Percentiles rank a stretch among this genome's conserved stretches.
These are phyloP conservation scores for Gentiana straminea DNA, from an alignment of 257 asterid genomes.

Conservation along the genomic window DNA sequence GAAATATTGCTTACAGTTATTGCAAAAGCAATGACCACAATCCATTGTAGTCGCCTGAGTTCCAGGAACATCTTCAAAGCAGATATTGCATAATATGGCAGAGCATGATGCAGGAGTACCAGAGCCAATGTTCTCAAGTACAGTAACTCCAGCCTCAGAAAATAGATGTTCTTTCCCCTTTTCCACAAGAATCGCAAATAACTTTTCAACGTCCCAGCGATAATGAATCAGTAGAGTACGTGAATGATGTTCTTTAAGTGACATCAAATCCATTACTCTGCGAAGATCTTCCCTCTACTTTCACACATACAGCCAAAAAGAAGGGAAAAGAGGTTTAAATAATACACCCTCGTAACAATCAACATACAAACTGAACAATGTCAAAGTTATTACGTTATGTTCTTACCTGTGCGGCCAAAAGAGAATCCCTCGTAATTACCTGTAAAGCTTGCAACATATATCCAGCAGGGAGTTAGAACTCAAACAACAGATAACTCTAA, in stretches of 20 bases:
- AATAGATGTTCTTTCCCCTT: slow-evolving; percentile 70
- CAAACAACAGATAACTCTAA: neutral
- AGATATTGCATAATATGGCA: slow-evolving; percentile 44
- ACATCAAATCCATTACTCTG: slow-evolving; percentile 82
- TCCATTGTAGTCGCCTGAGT: slow-evolving; percentile 64
- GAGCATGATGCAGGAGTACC: slow-evolving; percentile 30
- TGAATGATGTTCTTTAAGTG: slow-evolving; percentile 85
- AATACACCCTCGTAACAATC: too few relatives aligned
- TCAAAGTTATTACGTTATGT: neutral
- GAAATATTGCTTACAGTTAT: slow-evolving; percentile 48
- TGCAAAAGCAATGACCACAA: slow-evolving; percentile 95
- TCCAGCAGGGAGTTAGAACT: neutral
- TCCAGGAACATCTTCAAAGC: slow-evolving; percentile 66
- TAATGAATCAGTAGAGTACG: slow-evolving; percentile 85
- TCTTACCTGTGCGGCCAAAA: slow-evolving; percentile 87
- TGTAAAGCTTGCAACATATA: slow-evolving; percentile 23
- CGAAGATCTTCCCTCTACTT: slow-evolving; percentile 67
- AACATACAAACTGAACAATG: neutral
- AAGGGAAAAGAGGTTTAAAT: too few relatives aligned
- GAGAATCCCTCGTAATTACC: slow-evolving; percentile 88
- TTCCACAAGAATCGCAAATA: slow-evolving; percentile 66
- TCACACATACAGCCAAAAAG: slow-evolving; percentile 11
- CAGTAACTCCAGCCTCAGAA: slow-evolving; percentile 72
- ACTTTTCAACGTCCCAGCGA: slow-evolving; percentile 82
- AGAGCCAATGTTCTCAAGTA: slow-evolving; percentile 29